Evolutionary conservation across 192 early-diverging fungal species (phyloP), one percentile per base, ranked within the genome.

Genomic region (Backusella tuberculispora): DNA sequence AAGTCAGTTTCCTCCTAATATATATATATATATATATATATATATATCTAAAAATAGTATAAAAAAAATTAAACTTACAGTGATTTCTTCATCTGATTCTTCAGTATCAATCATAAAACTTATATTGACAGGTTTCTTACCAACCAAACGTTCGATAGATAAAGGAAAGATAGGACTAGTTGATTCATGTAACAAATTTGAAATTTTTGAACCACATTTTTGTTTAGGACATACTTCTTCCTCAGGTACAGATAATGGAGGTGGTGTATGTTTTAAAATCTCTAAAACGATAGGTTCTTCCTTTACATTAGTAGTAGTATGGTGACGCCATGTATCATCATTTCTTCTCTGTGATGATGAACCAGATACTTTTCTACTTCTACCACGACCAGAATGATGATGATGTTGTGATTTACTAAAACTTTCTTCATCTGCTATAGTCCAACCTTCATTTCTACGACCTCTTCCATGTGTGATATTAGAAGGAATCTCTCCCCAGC

Each of bases 81-180:
- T 66, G n/a, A 66, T 50, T 19, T 74, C 73, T 46, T 66, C 37
- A 37, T 74, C 73, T 24, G 38, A 40, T 21, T 75, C 74, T 8
- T 68, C 74, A 10, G 46, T 68, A 60, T 66, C 63, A 14, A 75
- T 66, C 66, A 68, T 75, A 38, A 75, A 75, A 21, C 45, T 68
- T 37, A 75, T 43, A 29, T 43, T 60, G 24, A 13, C 38, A 10
- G 66, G 74, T 38, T 68, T 75, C 37, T 68, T 75, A 24, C 65
- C 74, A 42, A 45, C 66, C 34, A 75, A 50, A 21, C 29, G 46
- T 42, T 65, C 19, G 29, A 75, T 56, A 9, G 29, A 50, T 24
- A 42, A 26, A 41, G 74, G 74, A 41, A 75, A 75, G 10, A 75
- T 75, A n/a, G 74, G 74, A 37, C 47, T 26, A 15, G 38, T 15